Percentiles rank a stretch among this genome's conserved stretches.
Conservation (phyloP, 2,329 filamentous ascomycete species). For the Penicillium sp. region DNA sequence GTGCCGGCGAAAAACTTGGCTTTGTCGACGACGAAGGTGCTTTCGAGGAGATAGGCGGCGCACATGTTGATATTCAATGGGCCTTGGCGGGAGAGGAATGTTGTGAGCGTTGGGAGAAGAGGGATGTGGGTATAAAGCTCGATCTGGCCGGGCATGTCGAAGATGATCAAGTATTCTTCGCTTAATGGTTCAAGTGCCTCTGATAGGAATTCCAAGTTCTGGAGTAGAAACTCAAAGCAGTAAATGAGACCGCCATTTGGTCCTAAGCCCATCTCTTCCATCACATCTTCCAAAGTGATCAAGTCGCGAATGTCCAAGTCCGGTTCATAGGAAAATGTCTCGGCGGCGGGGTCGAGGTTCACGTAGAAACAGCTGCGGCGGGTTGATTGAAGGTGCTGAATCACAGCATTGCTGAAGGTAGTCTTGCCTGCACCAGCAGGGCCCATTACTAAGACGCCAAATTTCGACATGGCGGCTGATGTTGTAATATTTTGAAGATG, state of each 20-base stretch:
- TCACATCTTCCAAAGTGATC: slow-evolving; percentile 89
- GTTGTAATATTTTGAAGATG: background rate
- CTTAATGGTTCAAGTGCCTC: slow-evolving; percentile 79
- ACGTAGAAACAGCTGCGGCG: slow-evolving; percentile 95
- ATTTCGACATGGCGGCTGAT: slow-evolving; percentile 70
- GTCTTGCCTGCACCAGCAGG: slow-evolving; percentile 95
- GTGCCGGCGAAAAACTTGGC: slow-evolving; percentile 98
- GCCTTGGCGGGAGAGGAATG: slow-evolving; percentile 73
- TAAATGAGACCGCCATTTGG: slow-evolving; percentile 92
- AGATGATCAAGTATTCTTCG: slow-evolving; percentile 94
- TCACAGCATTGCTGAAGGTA: slow-evolving; percentile 90
- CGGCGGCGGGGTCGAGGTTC: slow-evolving; percentile 95
- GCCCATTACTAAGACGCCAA: slow-evolving; percentile 91
- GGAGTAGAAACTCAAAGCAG: slow-evolving; percentile 93
- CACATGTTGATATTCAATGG: slow-evolving; percentile 86
- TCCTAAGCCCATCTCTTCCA: slow-evolving; percentile 88
- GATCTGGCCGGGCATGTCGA: slow-evolving; percentile 98
- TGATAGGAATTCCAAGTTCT: slow-evolving; percentile 88
- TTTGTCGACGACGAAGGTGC: slow-evolving; percentile 90
- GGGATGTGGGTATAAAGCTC: slow-evolving; percentile 97
- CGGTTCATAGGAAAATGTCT: slow-evolving; percentile 84
- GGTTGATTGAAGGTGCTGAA: slow-evolving; percentile 85
- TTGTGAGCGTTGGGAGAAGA: slow-evolving; percentile 78
- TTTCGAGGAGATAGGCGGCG: slow-evolving; percentile 90
- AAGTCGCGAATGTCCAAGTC: slow-evolving; percentile 95